A percentile compares a stretch with the other conserved stretches of the same genome.
Conservation (phyloP, 257 asterid genomes). For the Solanum ahanhuiri region DNA sequence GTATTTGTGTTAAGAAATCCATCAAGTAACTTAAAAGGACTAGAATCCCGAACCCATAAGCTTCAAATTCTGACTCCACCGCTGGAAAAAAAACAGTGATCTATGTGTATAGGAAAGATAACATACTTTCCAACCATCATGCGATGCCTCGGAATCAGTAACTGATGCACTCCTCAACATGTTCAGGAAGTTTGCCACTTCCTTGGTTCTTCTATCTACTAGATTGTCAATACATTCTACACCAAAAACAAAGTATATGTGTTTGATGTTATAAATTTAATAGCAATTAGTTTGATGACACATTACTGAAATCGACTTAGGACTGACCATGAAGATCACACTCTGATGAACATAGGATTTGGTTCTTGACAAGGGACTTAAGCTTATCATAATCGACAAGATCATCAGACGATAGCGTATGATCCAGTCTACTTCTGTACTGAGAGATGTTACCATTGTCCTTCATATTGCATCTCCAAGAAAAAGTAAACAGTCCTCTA, state of each 20-base stretch:
- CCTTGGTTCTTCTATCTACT: conserved; percentile 56
- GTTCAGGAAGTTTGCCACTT: conserved; percentile 49
- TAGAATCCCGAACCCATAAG: background rate
- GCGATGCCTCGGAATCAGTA: conserved; percentile 24
- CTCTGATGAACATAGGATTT: conserved; percentile 33
- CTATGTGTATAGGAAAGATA: too few relatives aligned
- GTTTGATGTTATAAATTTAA: background rate
- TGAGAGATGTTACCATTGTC: conserved; percentile 29
- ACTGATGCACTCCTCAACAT: conserved; percentile 76
- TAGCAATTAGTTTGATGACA: background rate
- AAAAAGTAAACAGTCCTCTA: background rate
- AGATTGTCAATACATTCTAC: conserved; percentile 40
- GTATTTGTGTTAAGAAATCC: background rate
- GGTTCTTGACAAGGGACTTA: conserved; percentile 46
- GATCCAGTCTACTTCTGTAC: conserved; percentile 51
- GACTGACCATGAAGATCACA: background rate
- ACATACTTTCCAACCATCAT: conserved; percentile 65
- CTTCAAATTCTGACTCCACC: background rate
- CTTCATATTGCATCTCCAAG: conserved; percentile 37
- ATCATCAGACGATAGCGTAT: conserved; percentile 41
- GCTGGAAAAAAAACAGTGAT: too few relatives aligned
- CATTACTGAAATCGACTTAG: background rate
- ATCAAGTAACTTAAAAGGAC: background rate
- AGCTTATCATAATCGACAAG: conserved; percentile 36
- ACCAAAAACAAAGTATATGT: conserved; percentile 4